A percentile compares a stretch with the other conserved stretches of the same genome.
These are phyloP conservation scores for Xerocomus amazonicus DNA, from an alignment of 1,284 basidiomycete species.

Conservation along the genomic window DNA sequence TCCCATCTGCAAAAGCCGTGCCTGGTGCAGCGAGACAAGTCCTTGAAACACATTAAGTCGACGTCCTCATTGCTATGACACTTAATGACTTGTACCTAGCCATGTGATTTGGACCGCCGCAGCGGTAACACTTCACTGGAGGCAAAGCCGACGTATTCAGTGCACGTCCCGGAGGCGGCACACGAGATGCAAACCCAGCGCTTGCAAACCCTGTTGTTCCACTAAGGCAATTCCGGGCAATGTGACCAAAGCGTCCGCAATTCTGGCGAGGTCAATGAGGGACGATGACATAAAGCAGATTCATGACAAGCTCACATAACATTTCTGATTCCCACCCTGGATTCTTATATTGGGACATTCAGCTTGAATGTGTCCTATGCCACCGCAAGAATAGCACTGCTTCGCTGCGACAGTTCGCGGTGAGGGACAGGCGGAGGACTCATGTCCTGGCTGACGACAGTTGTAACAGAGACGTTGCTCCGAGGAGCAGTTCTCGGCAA, in stretches of 20 bases:
- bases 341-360: conserved; percentile 84
- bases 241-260: conserved; percentile 77
- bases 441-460: conserved; percentile 86
- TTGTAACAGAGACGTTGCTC: conserved; percentile 89
- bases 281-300: conserved; percentile 6
- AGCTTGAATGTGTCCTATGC: conserved; percentile 72
- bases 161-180: conserved; percentile 66
- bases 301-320: conserved; percentile 60
- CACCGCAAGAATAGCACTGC: conserved; percentile 69
- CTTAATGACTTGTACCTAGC: conserved; percentile 50
- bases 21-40: conserved; percentile 76
- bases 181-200: conserved; percentile 56
- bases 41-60: conserved; percentile 37
- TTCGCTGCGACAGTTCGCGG: conserved; percentile 64
- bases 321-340: conserved; percentile 68
- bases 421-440: conserved; percentile 82
- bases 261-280: conserved; percentile 42
- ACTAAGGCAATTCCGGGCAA: conserved; percentile 70
- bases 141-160: conserved; percentile 75
- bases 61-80: neutral
- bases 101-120: conserved; percentile 80
- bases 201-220: conserved; percentile 39
- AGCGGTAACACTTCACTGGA: conserved; percentile 79
- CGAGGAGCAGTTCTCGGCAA: conserved; percentile 86
- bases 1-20: conserved; percentile 46